A percentile compares a stretch with the other conserved stretches of the same genome.
These are phyloP conservation scores for Phytophthora agathidicida DNA, from an alignment of 352 stramenopile genomes.

Conservation along the genomic window DNA sequence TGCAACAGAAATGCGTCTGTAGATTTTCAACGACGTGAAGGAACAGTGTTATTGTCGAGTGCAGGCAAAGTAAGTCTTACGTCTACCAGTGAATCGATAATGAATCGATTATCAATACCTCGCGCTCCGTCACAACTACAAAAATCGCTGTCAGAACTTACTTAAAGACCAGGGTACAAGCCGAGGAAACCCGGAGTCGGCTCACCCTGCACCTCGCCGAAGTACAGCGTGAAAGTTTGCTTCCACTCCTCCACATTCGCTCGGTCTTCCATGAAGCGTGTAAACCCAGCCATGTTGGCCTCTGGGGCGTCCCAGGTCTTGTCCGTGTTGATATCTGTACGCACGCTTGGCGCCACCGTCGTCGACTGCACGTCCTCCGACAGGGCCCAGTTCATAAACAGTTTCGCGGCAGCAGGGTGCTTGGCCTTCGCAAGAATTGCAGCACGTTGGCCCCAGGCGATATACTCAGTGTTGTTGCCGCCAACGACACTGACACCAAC, in stretches of 20 bases:
- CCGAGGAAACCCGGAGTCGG: conserved; percentile 43
- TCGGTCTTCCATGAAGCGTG: conserved; percentile 57
- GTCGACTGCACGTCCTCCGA: conserved; percentile 39
- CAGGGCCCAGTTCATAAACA: conserved; percentile 63
- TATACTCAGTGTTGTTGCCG: conserved; percentile 32
- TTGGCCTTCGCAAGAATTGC: conserved; percentile 58
- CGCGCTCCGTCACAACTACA: too few relatives aligned
- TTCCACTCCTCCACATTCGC: conserved; percentile 44
- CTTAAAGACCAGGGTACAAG: conserved; percentile 42
- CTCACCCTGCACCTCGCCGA: conserved; percentile 54
- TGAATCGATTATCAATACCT: conserved; percentile 15
- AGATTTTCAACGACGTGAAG: background rate
- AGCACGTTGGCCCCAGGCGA: conserved; percentile 53
- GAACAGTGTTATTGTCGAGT: too few relatives aligned
- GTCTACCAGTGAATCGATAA: too few relatives aligned
- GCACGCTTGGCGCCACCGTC: conserved; percentile 25
- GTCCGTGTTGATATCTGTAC: conserved; percentile 46
- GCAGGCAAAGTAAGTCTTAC: too few relatives aligned
- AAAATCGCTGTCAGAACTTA: conserved; percentile 13
- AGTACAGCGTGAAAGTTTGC: conserved; percentile 55
- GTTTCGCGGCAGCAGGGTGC: conserved; percentile 52
- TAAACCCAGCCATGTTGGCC: conserved; percentile 37
- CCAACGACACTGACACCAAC: conserved; percentile 6
- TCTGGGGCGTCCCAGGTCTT: conserved; percentile 38
- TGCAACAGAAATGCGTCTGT: background rate